Evolutionary conservation across 2,329 filamentous ascomycete genomes (phyloP), one percentile per base, ranked within the genome.

Genomic region (Phyllosticta paracitricarpa): DNA sequence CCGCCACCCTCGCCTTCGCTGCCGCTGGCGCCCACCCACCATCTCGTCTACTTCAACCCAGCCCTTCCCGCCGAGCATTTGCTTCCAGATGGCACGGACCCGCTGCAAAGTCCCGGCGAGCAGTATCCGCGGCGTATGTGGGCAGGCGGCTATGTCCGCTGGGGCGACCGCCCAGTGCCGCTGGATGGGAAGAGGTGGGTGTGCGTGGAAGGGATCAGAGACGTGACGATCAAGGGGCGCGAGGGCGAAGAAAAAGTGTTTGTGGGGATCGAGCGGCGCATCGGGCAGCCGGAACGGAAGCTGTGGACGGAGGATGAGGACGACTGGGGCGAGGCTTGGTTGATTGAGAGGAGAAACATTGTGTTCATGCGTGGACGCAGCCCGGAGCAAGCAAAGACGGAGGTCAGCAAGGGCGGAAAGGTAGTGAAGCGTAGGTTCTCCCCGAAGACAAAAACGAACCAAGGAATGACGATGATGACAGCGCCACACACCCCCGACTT

Each of bases 1-100:
- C 59, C 59, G 4, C 48, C 8, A 10, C 12, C 55, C 2, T 25
- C 54, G 3, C 12, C 48, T 0, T 1, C 1, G 12, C 54, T 61
- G 24, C 48, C 55, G 17, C 75, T 88, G 6, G 85, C 87, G 0
- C 79, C 83, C 30, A 89, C 87, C 40, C 87, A 95, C 71, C 91
- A 97, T 72, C 80, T 96, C 40, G 84, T 93, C 65, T 95, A 95
- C 77, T 97, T 96, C 76, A 90, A 91, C 63, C 82, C 88, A 10
- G 82, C 85, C 64, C 77, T 87, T 19, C 78, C 82, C 0, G 77
- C 83, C 14, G 82, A 81, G 7, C 67, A 78, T 35, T 82, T 97
- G 53, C 81, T 91, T 19, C 78, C 84, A 1, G 94, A 99, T 76
- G 93, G 94, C 62, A 95, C 92, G 0, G 93, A 97, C 71, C 78